Base-by-base conservation (phyloP, 768 basidiomycete genomes). In the Russula lepida region DNA sequence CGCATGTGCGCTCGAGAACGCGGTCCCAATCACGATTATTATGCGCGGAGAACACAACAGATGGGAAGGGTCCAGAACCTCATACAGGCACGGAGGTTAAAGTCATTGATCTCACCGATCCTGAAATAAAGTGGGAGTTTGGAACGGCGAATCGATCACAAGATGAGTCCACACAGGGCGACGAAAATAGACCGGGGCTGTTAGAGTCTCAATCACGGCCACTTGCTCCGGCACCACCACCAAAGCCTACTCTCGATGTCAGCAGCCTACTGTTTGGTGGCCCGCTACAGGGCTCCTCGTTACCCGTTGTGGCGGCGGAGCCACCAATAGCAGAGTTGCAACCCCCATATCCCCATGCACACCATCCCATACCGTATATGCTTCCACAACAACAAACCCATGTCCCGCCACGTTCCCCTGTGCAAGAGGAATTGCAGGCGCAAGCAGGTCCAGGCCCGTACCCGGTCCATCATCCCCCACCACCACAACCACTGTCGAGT, bases 71-170 rank as follows among this genome's bases (percentile, higher is more conserved):
- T 41, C 23, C 19, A 9, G 53, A 59, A 28, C 37, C 54, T 32
- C 32, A 17, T 19, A n/a, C 33, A 8, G 53, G 49, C 8, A 28
- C 23, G 19, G 66, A 63, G 19, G 62, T 60, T 27, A 70, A 67
- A 49, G 68, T 74, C 25, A 65, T 75, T 21, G 77, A 77, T 58
- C 60, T 73, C 63, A 74, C 72, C 8, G 71, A 69, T 30, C 58
- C 72, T 1, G 66, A 56, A 58, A 64, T 69, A 49, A 83, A 78
- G 68, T 84, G 81, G 83, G 77, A 79, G 68, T 85, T 85, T 68
- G 84, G 84, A 19, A 79, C 80, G 39, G 77, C 79, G 17, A 68
- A 39, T 43, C 33, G 12, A 30, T 15, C 52, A 49, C 51, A 59
- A 51, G 63, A 53, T 30, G 63, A 58, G 4, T 21, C n/a, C 17